phyloP scores from a whole-genome alignment of 2,329 filamentous ascomycete genomes.

The Nemania diffusa region DNA sequence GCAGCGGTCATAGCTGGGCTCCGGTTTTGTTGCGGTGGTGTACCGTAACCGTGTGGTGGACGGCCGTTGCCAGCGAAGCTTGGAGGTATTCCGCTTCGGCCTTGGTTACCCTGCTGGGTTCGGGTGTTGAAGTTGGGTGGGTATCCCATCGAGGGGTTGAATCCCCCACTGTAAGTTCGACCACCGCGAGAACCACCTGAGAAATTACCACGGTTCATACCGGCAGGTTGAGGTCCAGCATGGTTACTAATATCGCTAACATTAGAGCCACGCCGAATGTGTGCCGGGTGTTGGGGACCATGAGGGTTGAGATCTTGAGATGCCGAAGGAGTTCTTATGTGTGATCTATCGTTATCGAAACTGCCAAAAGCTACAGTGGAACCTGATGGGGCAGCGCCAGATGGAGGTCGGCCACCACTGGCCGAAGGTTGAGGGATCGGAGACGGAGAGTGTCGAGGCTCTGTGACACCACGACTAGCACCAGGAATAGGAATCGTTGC shows the following conservation, averaged over 20 bases:
- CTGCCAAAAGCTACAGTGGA: slow-evolving; percentile 83
- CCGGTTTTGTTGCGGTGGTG: slow-evolving; percentile 57
- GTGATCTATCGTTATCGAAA: slow-evolving; percentile 75
- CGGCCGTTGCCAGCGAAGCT: slow-evolving; percentile 58
- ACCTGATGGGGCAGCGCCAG: slow-evolving; percentile 71
- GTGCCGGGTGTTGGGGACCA: slow-evolving; percentile 71
- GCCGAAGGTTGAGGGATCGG: slow-evolving; percentile 90
- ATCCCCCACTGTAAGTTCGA: slow-evolving; percentile 60
- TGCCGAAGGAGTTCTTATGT: slow-evolving; percentile 74
- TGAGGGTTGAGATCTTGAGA: slow-evolving; percentile 70
- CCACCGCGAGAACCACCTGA: slow-evolving; percentile 62
- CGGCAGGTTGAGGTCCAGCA: slow-evolving; percentile 58
- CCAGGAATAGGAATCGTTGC: slow-evolving; percentile 72
- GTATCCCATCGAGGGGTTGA: slow-evolving; percentile 59
- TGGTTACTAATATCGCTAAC: slow-evolving; percentile 77
- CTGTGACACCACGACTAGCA: slow-evolving; percentile 76
- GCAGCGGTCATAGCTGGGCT: slow-evolving; percentile 64
- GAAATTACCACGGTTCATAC: slow-evolving; percentile 67
- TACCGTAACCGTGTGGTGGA: slow-evolving; percentile 49
- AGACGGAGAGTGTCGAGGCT: slow-evolving; percentile 87
- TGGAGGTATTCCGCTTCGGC: slow-evolving; percentile 60
- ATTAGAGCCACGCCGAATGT: slow-evolving; percentile 86
- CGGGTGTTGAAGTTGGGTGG: slow-evolving; percentile 55
- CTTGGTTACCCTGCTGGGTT: slow-evolving; percentile 56
- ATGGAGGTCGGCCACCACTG: slow-evolving; percentile 86